phyloP scores from a whole-genome alignment of 257 asterid species.

The Salvia splendens region DNA sequence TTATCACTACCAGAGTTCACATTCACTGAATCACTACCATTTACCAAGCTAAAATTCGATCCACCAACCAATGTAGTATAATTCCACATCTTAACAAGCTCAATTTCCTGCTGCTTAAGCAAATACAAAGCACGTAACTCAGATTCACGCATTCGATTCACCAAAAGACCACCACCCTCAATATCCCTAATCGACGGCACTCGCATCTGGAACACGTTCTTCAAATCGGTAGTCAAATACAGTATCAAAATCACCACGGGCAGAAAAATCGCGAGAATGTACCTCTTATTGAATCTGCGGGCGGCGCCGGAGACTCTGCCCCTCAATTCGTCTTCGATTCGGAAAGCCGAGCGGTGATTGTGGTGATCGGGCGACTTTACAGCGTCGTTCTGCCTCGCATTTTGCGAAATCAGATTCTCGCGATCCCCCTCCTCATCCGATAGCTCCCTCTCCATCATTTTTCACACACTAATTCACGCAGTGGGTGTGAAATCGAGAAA shows the following conservation, averaged over 20 bases:
- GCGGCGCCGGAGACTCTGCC: slow-evolving; percentile 35
- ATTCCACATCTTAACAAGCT: slow-evolving; percentile 73
- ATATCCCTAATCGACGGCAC: slow-evolving; percentile 39
- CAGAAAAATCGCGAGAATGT: slow-evolving; percentile 52
- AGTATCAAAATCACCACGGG: slow-evolving; percentile 58
- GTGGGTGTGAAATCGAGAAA: slow-evolving; percentile 18
- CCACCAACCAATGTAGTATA: slow-evolving; percentile 41
- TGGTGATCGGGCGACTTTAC: slow-evolving; percentile 47
- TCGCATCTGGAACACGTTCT: slow-evolving; percentile 50
- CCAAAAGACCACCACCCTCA: slow-evolving; percentile 35
- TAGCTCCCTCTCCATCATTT: slow-evolving; percentile 55
- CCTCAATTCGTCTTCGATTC: slow-evolving; percentile 42
- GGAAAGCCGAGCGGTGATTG: slow-evolving; percentile 40
- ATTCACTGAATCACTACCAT: slow-evolving; percentile 32
- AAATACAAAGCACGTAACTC: slow-evolving; percentile 71
- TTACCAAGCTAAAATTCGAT: slow-evolving; percentile 32
- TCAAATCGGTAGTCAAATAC: slow-evolving; percentile 61
- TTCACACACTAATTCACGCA: no score
- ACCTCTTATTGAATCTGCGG: slow-evolving; percentile 57
- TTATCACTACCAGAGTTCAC: slow-evolving; percentile 28
- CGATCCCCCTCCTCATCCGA: slow-evolving; percentile 93
- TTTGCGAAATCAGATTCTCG: slow-evolving; percentile 60
- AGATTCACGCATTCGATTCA: slow-evolving; percentile 79
- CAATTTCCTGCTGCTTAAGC: slow-evolving; percentile 75
- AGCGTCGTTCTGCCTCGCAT: slow-evolving; percentile 45